Evolutionary conservation across 2,329 filamentous ascomycete species (phyloP), one percentile per base, ranked within the genome.

Genomic region (Boeremia exigua): DNA sequence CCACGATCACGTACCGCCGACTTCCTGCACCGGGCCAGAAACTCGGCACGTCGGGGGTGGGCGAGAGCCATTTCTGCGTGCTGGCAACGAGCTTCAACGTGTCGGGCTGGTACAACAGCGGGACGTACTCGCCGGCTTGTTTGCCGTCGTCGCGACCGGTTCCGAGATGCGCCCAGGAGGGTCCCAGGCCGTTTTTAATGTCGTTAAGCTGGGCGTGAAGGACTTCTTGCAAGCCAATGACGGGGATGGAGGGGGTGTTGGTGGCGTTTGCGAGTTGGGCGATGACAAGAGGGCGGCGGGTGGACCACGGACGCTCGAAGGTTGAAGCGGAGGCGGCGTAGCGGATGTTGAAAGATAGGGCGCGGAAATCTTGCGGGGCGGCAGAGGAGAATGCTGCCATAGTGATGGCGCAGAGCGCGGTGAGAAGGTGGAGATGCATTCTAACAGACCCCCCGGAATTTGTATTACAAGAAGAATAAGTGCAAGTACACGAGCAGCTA

Each of bases 21-120:
- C 84, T 79, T 3, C 77, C 80, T 11, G 83, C 82, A 61, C 86
- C 83, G 88, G 91, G 95, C 23, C 89, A 88, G 53, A 83, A 85
- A 0, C 87, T 90, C 0, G 90, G 89, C 44, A 76, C 73, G 12
- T 85, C 78, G 0, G 91, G 91, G 1, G 90, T 95, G 62, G 85
- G 78, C 37, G 88, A 91, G 10, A 96, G 80, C 91, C 91, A 96
- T 49, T 86, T 81, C 1, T 87, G 90, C 65, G 86, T 79, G 71
- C 77, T 85, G 15, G 80, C 76, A 36, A 83, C 72, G 39, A 89
- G 80, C 14, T 78, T 71, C 84, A 89, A 91, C 6, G 81, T 72
- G 1, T 78, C 76, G 0, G 80, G 78, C 36, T 84, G 84, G 76
- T 91, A 96, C 63, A 95, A 82, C 55, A 96, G 86, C 15, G 91